These are phyloP conservation scores for Tuber borchii DNA, from an alignment of 495 filamentous ascomycete species.

Conservation along the genomic window DNA sequence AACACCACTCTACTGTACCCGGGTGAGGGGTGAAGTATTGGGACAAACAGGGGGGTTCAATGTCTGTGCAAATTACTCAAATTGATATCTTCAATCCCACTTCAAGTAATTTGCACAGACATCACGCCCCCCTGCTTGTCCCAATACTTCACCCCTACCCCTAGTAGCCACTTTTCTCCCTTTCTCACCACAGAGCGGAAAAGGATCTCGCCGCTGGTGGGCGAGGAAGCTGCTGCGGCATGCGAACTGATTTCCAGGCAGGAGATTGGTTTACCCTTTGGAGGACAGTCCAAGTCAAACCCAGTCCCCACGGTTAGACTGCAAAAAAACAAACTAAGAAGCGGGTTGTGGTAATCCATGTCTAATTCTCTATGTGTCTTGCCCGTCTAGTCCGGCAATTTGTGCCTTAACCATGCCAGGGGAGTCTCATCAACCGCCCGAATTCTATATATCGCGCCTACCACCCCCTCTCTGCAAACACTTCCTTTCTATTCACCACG, in stretches of 20 bases:
- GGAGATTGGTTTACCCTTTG: background rate
- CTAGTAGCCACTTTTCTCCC: background rate
- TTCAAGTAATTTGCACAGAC: no score
- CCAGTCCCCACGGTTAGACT: background rate
- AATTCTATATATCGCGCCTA: conserved; percentile 35
- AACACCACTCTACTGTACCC: background rate
- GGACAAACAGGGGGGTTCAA: no score
- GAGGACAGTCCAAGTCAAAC: background rate
- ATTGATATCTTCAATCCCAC: no score
- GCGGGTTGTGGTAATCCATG: background rate
- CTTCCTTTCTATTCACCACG: conserved; percentile 17
- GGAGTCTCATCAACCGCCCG: conserved; percentile 15
- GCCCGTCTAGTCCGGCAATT: background rate
- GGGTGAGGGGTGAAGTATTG: no score
- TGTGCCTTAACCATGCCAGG: background rate
- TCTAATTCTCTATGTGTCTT: background rate
- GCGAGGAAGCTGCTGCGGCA: background rate
- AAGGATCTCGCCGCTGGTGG: background rate
- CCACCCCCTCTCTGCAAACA: conserved; percentile 8
- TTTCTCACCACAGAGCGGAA: background rate
- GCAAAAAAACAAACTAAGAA: background rate
- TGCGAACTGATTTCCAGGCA: background rate
- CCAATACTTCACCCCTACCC: no score
- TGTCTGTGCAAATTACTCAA: no score
- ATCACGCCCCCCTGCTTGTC: no score